A percentile compares a stretch with the other conserved stretches of the same genome.
Evolutionary conservation across 345 rosid species (phyloP).

Genomic region (Carallia pectinifolia): DNA sequence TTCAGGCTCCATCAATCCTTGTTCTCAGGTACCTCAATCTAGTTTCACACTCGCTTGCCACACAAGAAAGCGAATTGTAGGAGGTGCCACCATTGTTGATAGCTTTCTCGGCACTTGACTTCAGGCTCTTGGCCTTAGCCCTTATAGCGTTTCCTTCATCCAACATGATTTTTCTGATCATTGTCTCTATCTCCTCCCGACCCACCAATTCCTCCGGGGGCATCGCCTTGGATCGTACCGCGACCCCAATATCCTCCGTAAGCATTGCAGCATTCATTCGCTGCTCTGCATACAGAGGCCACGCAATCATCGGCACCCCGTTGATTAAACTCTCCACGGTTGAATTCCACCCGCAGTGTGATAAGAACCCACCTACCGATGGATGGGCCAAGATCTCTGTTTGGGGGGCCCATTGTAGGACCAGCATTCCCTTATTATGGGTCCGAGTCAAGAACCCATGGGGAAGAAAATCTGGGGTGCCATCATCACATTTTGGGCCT

Average conservation of each 20-base stretch:
- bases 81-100: constrained; percentile 47
- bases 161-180: constrained; percentile 43
- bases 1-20: constrained; percentile 8
- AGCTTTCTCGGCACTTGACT: constrained; percentile 30
- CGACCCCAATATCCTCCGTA: constrained; percentile 43
- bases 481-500: constrained; percentile 13
- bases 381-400: constrained; percentile 47
- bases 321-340: constrained; percentile 50
- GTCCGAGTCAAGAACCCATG: constrained; percentile 53
- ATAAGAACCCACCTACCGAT: constrained; percentile 59
- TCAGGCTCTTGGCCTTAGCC: constrained; percentile 30
- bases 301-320: constrained; percentile 62
- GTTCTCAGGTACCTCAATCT: constrained; percentile 2
- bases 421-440: constrained; percentile 33
- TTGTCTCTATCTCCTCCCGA: constrained; percentile 42
- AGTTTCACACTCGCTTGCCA: constrained; percentile 28
- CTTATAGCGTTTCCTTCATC: constrained; percentile 34
- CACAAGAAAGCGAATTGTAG: constrained; percentile 19
- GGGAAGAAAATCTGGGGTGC: constrained; percentile 32
- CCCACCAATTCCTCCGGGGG: constrained; percentile 21
- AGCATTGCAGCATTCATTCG: constrained; percentile 61
- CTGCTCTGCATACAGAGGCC: constrained; percentile 78
- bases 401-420: constrained; percentile 62
- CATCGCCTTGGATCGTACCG: constrained; percentile 28
- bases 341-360: constrained; percentile 80